Evolutionary conservation across 306 rosid species (phyloP), one percentile per base, ranked within the genome.

Genomic region (Gynostemma pentaphyllum): DNA sequence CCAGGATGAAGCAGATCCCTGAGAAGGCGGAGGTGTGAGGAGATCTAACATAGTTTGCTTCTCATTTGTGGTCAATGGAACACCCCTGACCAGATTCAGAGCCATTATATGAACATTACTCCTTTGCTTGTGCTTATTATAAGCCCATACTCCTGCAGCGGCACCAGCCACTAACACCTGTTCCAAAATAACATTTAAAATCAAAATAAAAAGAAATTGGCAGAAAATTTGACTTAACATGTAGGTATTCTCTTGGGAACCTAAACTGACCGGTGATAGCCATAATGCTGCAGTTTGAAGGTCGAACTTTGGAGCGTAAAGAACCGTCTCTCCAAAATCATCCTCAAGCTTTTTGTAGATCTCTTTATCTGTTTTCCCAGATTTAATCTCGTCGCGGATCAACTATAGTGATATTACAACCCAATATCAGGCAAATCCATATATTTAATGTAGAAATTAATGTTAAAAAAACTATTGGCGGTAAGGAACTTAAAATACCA

Each of bases 251-350:
- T 42, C 27, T 4, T 26, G 21, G 22, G 0, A 6, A 22, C 4
- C 14, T 29, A 2, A 39, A 75, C 81, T 67, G 62, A 88, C 98
- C 72, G 96, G 98, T 42, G 94, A 82, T 78, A 92, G 80, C 92
- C 92, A 92, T 68, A 88, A 66, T 53, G 85, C 96, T 29, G 95
- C 95, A 67, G 98, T 91, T 81, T 91, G 96, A 79, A 82, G n/a
- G 74, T 92, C 98, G 74, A 92, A 92, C 77, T 88, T 88, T 0
- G 98, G 98, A 36, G 79, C 56, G 69, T 92, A 92, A 21, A 88
- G 85, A 15, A 92, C 80, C 2, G 88, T 79, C 80, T 92, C 98
- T 37, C 98, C 98, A 62, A 75, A 88, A 10, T 86, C 88, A 0
- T 82, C 76, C 83, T 88, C 96, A 4, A 92, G 96, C 76, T 82